These are phyloP conservation scores for Samsoniella hepiali DNA, from an alignment of 2,329 filamentous ascomycete species.

Conservation along the genomic window DNA sequence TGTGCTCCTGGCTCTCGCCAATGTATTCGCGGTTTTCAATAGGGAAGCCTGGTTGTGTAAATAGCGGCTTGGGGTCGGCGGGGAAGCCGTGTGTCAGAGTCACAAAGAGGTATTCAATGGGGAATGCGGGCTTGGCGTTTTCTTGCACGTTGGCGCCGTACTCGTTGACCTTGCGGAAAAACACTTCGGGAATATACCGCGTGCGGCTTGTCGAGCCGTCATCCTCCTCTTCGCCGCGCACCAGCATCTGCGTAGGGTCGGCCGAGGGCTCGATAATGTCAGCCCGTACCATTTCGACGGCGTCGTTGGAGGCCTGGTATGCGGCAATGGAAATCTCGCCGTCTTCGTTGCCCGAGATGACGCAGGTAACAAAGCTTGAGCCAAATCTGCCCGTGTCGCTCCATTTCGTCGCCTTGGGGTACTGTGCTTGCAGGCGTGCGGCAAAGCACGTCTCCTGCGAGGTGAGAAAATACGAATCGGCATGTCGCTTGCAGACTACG, in stretches of 20 bases:
- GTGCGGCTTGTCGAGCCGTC: constrained; percentile 65
- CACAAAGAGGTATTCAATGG: constrained; percentile 92
- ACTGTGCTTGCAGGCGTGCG: constrained; percentile 78
- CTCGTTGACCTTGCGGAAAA: constrained; percentile 93
- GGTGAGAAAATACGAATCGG: constrained; percentile 90
- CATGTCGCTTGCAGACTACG: constrained; percentile 91
- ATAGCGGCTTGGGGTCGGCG: constrained; percentile 70
- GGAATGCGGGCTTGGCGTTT: constrained; percentile 94
- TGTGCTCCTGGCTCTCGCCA: constrained; percentile 79
- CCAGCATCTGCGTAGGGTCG: constrained; percentile 89
- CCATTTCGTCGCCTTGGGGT: constrained; percentile 93
- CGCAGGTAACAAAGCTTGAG: constrained; percentile 94
- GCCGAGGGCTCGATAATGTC: constrained; percentile 94
- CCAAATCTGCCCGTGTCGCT: constrained; percentile 92
- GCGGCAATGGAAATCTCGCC: constrained; percentile 85
- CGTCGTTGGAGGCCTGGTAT: constrained; percentile 93
- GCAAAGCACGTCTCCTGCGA: constrained; percentile 91
- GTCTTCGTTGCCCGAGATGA: constrained; percentile 87
- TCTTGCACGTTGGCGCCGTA: constrained; percentile 95
- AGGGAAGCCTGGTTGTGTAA: constrained; percentile 72
- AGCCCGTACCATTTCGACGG: constrained; percentile 93
- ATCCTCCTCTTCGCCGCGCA: constrained; percentile 86
- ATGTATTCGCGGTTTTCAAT: constrained; percentile 88
- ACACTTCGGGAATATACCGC: constrained; percentile 95
- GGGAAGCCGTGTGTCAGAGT: constrained; percentile 97